phyloP scores from a whole-genome alignment of 345 rosid genomes.

The Arabis alpina region DNA sequence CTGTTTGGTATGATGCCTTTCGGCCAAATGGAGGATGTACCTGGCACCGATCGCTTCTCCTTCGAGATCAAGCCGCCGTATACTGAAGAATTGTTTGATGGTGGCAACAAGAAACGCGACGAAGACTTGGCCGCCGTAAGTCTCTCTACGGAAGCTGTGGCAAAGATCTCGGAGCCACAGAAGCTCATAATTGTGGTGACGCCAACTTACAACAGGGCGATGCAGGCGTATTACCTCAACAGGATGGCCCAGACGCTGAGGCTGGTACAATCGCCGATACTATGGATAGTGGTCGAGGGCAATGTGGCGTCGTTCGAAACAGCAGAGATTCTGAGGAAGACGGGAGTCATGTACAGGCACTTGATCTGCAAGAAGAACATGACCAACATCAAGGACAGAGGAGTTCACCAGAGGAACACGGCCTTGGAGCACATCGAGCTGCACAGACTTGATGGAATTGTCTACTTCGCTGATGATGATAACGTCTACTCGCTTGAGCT shows the following conservation, averaged over 20 bases:
- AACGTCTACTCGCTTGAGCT: conserved; percentile 78
- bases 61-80: conserved; percentile 69
- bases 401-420: conserved; percentile 72
- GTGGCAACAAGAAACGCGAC: conserved; percentile 33
- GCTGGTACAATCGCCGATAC: conserved; percentile 74
- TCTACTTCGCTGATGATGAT: conserved; percentile 84
- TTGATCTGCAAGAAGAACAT: conserved; percentile 59
- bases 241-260: conserved; percentile 79
- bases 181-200: conserved; percentile 85
- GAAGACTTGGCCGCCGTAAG: conserved; percentile 38
- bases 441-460: conserved; percentile 85
- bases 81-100: conserved; percentile 50
- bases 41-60: conserved; percentile 50
- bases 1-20: conserved; percentile 65
- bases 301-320: conserved; percentile 74
- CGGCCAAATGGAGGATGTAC: conserved; percentile 58
- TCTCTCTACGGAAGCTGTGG: conserved; percentile 36
- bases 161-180: conserved; percentile 37
- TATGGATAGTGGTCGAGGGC: conserved; percentile 94
- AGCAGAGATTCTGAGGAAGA: conserved; percentile 76
- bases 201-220: conserved; percentile 79
- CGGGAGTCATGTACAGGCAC: conserved; percentile 89
- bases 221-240: conserved; percentile 76
- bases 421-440: conserved; percentile 80
- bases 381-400: conserved; percentile 68